Evolutionary conservation across 2,329 filamentous ascomycete genomes (phyloP).

Genomic region (Verticillium klebahnii): DNA sequence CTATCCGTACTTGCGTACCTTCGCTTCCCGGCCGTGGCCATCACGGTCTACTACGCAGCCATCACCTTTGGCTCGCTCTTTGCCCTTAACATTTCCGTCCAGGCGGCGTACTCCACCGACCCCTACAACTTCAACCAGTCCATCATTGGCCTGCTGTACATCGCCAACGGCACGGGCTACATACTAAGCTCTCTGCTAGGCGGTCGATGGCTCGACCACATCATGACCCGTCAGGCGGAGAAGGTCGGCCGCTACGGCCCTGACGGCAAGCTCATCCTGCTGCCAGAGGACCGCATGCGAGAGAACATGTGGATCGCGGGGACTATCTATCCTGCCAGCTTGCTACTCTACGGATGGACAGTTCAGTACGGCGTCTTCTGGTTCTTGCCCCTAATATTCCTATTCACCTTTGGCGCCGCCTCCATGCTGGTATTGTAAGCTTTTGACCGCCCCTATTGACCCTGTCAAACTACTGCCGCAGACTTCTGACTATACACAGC

Average conservation of each 20-base stretch:
- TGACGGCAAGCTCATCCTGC: constrained; percentile 59
- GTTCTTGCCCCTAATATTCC: constrained; percentile 58
- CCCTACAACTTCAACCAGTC: constrained; percentile 68
- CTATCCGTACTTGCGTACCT: constrained; percentile 67
- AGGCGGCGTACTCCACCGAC: constrained; percentile 59
- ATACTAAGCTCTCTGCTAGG: constrained; percentile 63
- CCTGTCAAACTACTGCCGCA: neutral
- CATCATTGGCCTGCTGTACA: constrained; percentile 70
- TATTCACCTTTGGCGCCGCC: constrained; percentile 71
- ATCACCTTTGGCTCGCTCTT: constrained; percentile 74
- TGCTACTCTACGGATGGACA: constrained; percentile 78
- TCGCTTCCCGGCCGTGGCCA: constrained; percentile 66
- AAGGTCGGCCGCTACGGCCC: constrained; percentile 65
- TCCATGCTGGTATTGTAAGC: constrained; percentile 71
- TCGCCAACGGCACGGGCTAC: constrained; percentile 73
- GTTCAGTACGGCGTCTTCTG: constrained; percentile 60
- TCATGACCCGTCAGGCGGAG: constrained; percentile 74
- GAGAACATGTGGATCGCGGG: constrained; percentile 78
- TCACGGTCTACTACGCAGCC: constrained; percentile 70
- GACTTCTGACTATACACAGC: constrained; percentile 20
- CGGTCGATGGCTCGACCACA: constrained; percentile 72
- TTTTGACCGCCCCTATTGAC: neutral
- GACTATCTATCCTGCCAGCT: constrained; percentile 61
- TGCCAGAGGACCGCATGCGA: constrained; percentile 76
- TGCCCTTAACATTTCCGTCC: constrained; percentile 71